Base-by-base conservation (phyloP, 768 basidiomycete genomes). In the Cytidiella melzeri region DNA sequence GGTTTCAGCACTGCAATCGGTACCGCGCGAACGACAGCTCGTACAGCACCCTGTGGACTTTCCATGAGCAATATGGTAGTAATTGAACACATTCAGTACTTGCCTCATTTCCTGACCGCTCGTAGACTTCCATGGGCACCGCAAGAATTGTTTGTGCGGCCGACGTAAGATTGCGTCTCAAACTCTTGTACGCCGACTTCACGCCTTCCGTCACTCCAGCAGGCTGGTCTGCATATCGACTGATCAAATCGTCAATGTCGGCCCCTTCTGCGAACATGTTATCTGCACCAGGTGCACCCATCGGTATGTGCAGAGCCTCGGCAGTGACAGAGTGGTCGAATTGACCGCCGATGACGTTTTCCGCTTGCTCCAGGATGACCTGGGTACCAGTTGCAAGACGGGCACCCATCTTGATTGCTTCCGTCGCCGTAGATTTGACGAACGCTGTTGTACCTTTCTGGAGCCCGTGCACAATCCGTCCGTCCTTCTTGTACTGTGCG, bases 81-180 rank as follows among this genome's bases (percentile, higher is more conserved):
- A 24, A 43, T 39, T 49, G 42, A 52, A 43, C 2, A n/a, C 55
- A 15, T 24, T 19, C 37, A 27, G 41, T 5, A 15, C 77, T 59
- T 57, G 87, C 94, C 78, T 96, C 90, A 49, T 84, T 87, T 6
- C 92, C 91, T 9, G 92, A 88, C 52, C 88, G 76, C 67, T 99
- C 96, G 58, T 97, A 95, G 10, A 97, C 92, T 66, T 98, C 96
- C 95, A 98, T 97, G 1, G 96, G 96, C 1, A 99, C 92, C 1
- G 96, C 95, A 30, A 99, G 76, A 53, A 99, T 98, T 0, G 96
- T 99, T 69, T 99, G 95, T 21, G 95, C 96, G 23, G 96, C 96
- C 38, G 89, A 90, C 58, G 84, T 87, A 53, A 99, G 65, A 66
- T 98, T 97, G 61, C 72, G 81, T 45, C 79, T 82, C 59, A 99